These are phyloP conservation scores for Plasmodium coatneyi DNA, from an alignment of 169 alveolate species.

Conservation along the genomic window DNA sequence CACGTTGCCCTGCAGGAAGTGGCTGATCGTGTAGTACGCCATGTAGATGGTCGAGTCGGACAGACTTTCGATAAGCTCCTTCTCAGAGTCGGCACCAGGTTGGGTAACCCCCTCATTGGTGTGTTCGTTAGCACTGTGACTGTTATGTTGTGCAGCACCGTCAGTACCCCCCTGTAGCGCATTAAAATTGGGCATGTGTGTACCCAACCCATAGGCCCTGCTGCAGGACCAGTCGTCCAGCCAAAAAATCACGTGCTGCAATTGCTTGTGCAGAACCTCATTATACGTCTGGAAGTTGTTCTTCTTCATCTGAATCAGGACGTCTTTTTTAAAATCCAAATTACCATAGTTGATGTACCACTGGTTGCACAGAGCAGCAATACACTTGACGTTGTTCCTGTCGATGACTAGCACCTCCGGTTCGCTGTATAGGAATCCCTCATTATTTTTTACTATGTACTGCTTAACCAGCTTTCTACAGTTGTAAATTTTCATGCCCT, in stretches of 20 bases:
- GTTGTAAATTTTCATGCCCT: slow-evolving; percentile 90
- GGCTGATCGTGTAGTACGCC: slow-evolving; percentile 99
- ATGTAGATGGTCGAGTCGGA: slow-evolving; percentile 99
- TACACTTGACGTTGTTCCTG: slow-evolving; percentile 96
- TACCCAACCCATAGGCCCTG: slow-evolving; percentile 98
- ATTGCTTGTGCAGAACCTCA: slow-evolving; percentile 89
- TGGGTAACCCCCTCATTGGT: background rate
- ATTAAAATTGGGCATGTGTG: slow-evolving; percentile 95
- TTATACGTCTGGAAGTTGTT: slow-evolving; percentile 82
- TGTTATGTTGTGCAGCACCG: background rate
- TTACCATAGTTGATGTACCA: slow-evolving; percentile 99
- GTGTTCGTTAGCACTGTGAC: no score
- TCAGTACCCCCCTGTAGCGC: background rate
- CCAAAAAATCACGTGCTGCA: slow-evolving; percentile 92
- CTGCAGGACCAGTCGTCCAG: slow-evolving; percentile 98
- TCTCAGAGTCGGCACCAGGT: background rate
- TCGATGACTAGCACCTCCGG: slow-evolving; percentile 97
- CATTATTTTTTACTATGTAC: slow-evolving; percentile 78
- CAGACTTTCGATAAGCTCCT: slow-evolving; percentile 96
- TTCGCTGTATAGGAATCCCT: slow-evolving; percentile 94
- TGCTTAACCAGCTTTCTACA: slow-evolving; percentile 85
- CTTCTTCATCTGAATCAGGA: slow-evolving; percentile 90
- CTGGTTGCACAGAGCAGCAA: slow-evolving; percentile 96
- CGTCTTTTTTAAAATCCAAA: slow-evolving; percentile 94
- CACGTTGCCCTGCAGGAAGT: slow-evolving; percentile 94